These are phyloP conservation scores for Pseudozyma hubeiensis DNA, from an alignment of 1,284 basidiomycete species.

Conservation along the genomic window DNA sequence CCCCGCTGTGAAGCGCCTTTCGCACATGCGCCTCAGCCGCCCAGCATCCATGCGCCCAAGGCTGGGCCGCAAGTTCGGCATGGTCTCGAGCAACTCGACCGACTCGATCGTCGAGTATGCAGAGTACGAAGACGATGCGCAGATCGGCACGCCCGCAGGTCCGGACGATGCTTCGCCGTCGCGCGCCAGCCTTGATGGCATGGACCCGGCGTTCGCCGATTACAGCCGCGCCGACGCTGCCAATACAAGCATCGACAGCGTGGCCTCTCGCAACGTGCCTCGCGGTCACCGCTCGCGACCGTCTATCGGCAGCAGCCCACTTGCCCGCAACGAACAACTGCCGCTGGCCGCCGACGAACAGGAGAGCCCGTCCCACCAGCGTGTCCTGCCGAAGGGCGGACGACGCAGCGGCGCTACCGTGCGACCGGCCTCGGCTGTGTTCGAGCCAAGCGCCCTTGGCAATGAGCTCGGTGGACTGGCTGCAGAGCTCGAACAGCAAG, in stretches of 20 bases:
- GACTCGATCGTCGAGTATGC: constrained; percentile 50
- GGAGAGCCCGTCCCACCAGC: constrained; percentile 21
- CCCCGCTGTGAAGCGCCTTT: constrained; percentile 33
- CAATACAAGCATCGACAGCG: constrained; percentile 38
- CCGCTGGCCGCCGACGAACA: constrained; percentile 30
- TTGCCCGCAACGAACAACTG: constrained; percentile 34
- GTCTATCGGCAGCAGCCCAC: constrained; percentile 53
- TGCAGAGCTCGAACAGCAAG: constrained; percentile 23
- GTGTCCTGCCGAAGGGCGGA: constrained; percentile 28
- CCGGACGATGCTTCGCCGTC: constrained; percentile 44
- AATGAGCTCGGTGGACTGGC: constrained; percentile 52
- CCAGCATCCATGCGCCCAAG: constrained; percentile 30
- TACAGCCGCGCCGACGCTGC: constrained; percentile 27
- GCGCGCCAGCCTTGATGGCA: constrained; percentile 55
- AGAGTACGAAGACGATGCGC: constrained; percentile 40
- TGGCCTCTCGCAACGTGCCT: constrained; percentile 10
- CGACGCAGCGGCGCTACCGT: constrained; percentile 39
- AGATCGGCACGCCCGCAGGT: constrained; percentile 30
- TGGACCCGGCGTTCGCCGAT: constrained; percentile 59
- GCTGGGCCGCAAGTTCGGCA: constrained; percentile 37
- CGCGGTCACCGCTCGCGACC: constrained; percentile 39
- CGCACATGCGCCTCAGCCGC: constrained; percentile 31
- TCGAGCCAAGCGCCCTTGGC: constrained; percentile 51
- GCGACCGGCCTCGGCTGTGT: constrained; percentile 42
- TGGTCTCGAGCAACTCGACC: constrained; percentile 44